phyloP scores from a whole-genome alignment of 2,329 filamentous ascomycete species.

The Talaromyces islandicus region DNA sequence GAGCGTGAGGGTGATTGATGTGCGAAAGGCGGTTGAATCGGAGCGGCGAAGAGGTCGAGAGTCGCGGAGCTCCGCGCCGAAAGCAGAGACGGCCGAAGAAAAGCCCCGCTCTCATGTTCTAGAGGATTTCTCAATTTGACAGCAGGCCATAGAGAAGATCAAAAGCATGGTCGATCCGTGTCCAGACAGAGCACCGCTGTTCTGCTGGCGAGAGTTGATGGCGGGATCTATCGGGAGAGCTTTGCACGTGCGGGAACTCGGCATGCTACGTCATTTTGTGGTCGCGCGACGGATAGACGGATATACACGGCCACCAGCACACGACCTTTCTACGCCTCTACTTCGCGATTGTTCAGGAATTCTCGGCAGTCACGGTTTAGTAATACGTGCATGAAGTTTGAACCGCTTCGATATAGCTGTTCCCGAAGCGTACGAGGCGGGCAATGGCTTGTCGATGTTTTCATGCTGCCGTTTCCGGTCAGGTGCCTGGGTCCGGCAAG shows the following conservation, averaged over 20 bases:
- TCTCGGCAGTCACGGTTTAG: background rate
- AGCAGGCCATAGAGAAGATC: conserved; percentile 3
- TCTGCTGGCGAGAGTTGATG: background rate
- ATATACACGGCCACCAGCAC: background rate
- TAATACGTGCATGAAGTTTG: background rate
- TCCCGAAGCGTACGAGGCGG: background rate
- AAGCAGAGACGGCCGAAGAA: conserved; percentile 46
- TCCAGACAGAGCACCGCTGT: background rate
- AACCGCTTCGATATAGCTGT: background rate
- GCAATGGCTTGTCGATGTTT: background rate
- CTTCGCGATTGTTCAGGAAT: background rate
- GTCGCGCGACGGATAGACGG: background rate
- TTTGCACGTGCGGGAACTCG: conserved; percentile 4
- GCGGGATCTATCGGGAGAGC: background rate
- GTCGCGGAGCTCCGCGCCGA: conserved; percentile 34
- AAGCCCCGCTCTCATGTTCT: conserved; percentile 46
- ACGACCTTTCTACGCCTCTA: background rate
- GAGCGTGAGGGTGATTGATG: conserved; percentile 20
- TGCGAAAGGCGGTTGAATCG: conserved; percentile 22
- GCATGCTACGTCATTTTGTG: conserved; percentile 8
- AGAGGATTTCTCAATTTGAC: conserved; percentile 4
- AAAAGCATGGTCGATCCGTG: background rate
- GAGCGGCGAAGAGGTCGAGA: conserved; percentile 21
- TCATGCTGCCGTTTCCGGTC: background rate
- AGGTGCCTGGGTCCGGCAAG: background rate